Evolutionary conservation across 805 yeast species (phyloP), one percentile per base, ranked within the genome.

Genomic region (Yamadazyma insecticola): DNA sequence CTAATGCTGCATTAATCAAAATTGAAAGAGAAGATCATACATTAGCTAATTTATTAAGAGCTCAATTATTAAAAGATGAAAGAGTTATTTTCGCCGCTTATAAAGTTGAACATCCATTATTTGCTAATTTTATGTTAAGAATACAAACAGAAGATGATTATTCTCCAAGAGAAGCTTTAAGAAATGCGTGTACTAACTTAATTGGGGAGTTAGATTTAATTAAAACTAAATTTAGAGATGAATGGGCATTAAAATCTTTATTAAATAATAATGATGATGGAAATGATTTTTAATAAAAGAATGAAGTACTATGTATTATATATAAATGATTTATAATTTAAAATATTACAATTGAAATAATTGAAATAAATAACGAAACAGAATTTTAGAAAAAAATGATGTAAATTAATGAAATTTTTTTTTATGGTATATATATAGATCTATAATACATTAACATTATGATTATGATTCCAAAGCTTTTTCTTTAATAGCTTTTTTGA

Each of bases 1-100:
- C 97, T 14, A 92, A 92, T 55, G 94, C 97, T 26, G 89, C 95
- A 28, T 76, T 89, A 39, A 74, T 92, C 45, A 87, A 86, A 40
- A 87, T 92, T 46, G 97, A 92, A 59, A 81, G 96, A 54, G 99
- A 92, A 58, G 99, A 92, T 57, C 99, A 92, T 55, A 92, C 99
- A 3, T 69, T 92, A 37, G 98, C 96, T 16, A 92, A 92, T 56
- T 59, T 92, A 47, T 70, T 92, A 38, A 75, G 95, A 53, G 79
- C 89, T 17, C 96, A 90, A 54, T 74, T 92, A 35, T 70, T 87
- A 39, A 79, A 78, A 50, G 97, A 92, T 56, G 78, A 79, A 29
- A 78, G 80, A 44, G 99, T 92, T n/a, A 55, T 92, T 21, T 92
- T 89, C 56, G 97, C 95, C 26, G 98, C 97, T 21, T 92, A 92